Base-by-base conservation (phyloP, 148 eudicot genomes). In the Chenopodium album region DNA sequence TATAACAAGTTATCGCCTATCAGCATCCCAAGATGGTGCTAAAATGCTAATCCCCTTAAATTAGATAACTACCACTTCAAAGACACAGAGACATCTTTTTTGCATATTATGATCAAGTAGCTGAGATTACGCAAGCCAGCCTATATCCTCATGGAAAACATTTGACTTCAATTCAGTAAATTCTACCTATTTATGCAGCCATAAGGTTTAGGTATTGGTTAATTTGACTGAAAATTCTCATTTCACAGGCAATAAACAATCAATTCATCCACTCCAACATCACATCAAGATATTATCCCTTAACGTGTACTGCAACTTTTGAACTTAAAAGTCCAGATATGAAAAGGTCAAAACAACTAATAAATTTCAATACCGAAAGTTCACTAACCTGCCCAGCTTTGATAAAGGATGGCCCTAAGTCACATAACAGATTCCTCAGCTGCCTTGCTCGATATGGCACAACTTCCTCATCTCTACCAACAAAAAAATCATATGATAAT, bases 371-470 rank as follows among this genome's bases (percentile, higher is more conserved):
- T 60, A 28, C 60, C 31, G 41, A 66, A 37, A 12, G 34, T 65
- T 67, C 73, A 73, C 85, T 56, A 79, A 96, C 99, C 98, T 96
- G 99, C 41, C 99, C 98, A 76, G 99, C 98, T 91, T 96, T 96
- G 83, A 96, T 89, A 82, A 96, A 96, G 78, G 99, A 94, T 76
- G 99, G 99, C 26, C 99, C 99, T 83, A 96, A 85, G 85, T 91
- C 88, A 73, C 97, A 92, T 79, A 96, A 82, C 26, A 96, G 93
- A 88, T 94, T 91, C 75, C 98, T 89, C 67, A 94, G 94, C 84
- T 96, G 98, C 64, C 94, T 83, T 77, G 99, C 99, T 76, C 99
- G 92, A 81, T 88, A 91, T 23, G 99, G 99, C 86, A 96, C 99
- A 83, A 92, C 95, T 81, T 94, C 98, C 85, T 91, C 86, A 84